Percentiles rank a stretch among this genome's conserved stretches.
These are phyloP conservation scores for Ceratobasidium sp. DNA, from an alignment of 1,284 basidiomycete genomes.

Conservation along the genomic window DNA sequence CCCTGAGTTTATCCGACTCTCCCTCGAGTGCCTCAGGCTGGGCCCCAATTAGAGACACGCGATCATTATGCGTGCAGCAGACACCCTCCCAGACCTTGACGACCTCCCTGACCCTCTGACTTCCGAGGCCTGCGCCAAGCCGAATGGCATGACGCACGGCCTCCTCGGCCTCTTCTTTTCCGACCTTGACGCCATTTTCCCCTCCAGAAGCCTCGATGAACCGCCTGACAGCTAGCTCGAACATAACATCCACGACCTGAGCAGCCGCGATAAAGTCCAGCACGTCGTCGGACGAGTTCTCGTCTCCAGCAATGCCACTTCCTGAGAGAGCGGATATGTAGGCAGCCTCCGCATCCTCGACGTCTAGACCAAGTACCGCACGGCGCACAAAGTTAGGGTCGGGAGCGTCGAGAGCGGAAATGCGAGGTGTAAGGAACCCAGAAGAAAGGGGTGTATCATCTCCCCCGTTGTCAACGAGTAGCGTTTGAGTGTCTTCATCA, in stretches of 20 bases:
- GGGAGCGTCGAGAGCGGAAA: not conserved
- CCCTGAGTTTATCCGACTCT: constrained; percentile 38
- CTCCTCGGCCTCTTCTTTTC: not conserved
- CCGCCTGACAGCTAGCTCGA: constrained; percentile 24
- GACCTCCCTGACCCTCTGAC: constrained; percentile 5
- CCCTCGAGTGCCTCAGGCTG: not conserved
- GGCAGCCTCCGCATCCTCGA: constrained; percentile 28
- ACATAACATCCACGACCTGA: constrained; percentile 42
- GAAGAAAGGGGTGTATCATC: constrained; percentile 18
- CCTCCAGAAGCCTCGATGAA: constrained; percentile 32
- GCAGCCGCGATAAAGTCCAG: constrained; percentile 38
- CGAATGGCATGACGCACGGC: constrained; percentile 16
- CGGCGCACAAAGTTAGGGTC: constrained; percentile 22
- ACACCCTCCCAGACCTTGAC: constrained; percentile 27
- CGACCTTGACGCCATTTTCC: not conserved
- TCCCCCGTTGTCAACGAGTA: not conserved
- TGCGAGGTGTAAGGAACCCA: constrained; percentile 17
- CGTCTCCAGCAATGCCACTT: constrained; percentile 21
- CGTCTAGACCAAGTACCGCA: constrained; percentile 21
- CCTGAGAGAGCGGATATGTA: constrained; percentile 39
- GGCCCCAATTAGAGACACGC: too few relatives aligned
- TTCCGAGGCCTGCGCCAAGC: constrained; percentile 20
- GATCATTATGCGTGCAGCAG: not conserved
- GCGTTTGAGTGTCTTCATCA: not conserved
- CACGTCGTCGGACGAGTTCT: constrained; percentile 7